Conservation (phyloP, 2,329 filamentous ascomycete species). For the Colletotrichum shisoi region DNA sequence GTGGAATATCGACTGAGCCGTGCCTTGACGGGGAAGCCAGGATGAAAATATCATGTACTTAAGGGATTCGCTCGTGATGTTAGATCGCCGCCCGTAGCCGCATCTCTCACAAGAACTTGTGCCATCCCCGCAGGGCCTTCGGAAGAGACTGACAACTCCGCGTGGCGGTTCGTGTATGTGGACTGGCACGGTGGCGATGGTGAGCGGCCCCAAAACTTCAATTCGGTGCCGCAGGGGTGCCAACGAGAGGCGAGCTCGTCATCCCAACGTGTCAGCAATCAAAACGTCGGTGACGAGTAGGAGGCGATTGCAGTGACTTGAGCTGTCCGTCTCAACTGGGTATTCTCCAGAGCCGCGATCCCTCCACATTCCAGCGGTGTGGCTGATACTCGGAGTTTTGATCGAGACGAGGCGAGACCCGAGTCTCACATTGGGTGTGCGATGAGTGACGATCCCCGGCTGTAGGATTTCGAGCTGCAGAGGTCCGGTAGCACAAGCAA, state of each 20-base stretch:
- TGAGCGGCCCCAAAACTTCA: not conserved
- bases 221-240: not conserved
- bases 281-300: not conserved
- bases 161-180: not conserved
- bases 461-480: not conserved
- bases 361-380: slow-evolving; percentile 4
- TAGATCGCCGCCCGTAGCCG: not conserved
- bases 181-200: not conserved
- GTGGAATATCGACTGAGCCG: too few species aligned
- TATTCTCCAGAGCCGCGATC: not conserved
- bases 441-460: not conserved
- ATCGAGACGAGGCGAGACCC: slow-evolving; percentile 12
- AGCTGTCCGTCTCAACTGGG: not conserved
- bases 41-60: not conserved
- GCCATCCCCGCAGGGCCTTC: not conserved
- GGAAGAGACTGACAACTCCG: not conserved
- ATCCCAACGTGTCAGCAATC: not conserved
- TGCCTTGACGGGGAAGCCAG: not conserved
- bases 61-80: not conserved
- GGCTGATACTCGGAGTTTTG: not conserved
- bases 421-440: not conserved
- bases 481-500: not conserved
- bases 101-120: not conserved
- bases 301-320: not conserved
- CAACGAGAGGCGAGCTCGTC: not conserved